phyloP scores from a whole-genome alignment of 257 asterid species.

The Solanum sejunctum region DNA sequence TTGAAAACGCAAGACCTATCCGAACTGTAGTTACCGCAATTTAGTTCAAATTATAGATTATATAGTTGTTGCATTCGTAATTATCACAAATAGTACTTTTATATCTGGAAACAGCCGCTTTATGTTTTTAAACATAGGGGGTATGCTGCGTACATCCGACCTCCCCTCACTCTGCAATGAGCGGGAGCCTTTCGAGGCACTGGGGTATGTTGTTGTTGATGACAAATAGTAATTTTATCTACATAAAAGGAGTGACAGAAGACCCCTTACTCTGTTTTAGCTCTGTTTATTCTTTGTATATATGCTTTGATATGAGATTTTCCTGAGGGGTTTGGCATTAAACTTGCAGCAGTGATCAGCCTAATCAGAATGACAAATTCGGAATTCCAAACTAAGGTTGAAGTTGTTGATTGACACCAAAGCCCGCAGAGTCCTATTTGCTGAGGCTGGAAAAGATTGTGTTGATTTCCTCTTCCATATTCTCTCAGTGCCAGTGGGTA shows the following conservation, averaged over 20 bases:
- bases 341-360: background rate
- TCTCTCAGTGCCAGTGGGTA: conserved; percentile 17
- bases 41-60: background rate
- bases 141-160: too few species aligned
- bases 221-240: background rate
- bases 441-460: conserved; percentile 22
- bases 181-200: too few species aligned
- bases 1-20: background rate
- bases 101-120: too few species aligned
- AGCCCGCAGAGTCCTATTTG: conserved; percentile 18
- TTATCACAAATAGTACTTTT: background rate
- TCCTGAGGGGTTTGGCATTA: too few species aligned
- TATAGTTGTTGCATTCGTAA: background rate
- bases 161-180: too few species aligned
- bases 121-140: too few species aligned
- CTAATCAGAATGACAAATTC: background rate
- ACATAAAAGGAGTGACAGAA: background rate
- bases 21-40: background rate
- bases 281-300: too few species aligned
- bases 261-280: too few species aligned
- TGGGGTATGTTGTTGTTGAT: too few species aligned
- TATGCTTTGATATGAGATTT: too few species aligned
- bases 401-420: conserved; percentile 25
- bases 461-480: conserved; percentile 28
- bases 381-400: conserved; percentile 12